Evolutionary conservation across 164 flowering plant species (phyloP), one percentile per base, ranked within the genome.

Genomic region (Litsea cubeba): DNA sequence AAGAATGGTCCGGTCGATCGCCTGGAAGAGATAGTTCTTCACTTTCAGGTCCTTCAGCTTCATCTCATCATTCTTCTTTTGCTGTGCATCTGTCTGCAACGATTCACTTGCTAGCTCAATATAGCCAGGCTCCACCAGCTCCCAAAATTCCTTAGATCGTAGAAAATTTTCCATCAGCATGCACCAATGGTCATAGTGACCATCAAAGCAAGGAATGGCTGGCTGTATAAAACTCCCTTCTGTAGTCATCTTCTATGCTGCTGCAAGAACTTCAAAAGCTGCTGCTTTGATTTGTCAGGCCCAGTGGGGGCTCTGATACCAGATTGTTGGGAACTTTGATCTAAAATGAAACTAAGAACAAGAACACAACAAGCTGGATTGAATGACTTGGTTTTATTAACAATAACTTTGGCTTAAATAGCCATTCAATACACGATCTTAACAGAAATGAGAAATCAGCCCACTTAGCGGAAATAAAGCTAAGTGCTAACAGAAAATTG

Each of bases 301-400:
- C 66, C 46, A 58, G 66, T 71, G 73, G 50, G 17, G 49, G 73
- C 73, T 71, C 73, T 30, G 73, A 71, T 71, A 71, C 51, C 66
- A 71, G 28, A 57, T 57, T 71, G 50, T 71, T 57, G 57, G 70
- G 70, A 68, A 68, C 50, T 68, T 68, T 68, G 70, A 68, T 68
- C 70, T 68, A 35, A 50, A 51, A 51, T 51, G 18, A 68, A 35
- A 68, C 68, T 0, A 68, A 68, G 70, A 68, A 68, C 51, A 68
- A 68, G 70, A 32, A 68, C 50, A 35, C 50, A 68, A 68, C 70
- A 68, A 68, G 70, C 50, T 67, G 50, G 57, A 50, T 50, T 50
- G 57, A 50, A 50, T 50, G 17, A 50, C 57, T 11, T 7, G 0
- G 15, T 11, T 50, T 50, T 50, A 50, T 50, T 50, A 50, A 50